phyloP scores from a whole-genome alignment of 2,329 filamentous ascomycete species.

The Elsinoe batatas region DNA sequence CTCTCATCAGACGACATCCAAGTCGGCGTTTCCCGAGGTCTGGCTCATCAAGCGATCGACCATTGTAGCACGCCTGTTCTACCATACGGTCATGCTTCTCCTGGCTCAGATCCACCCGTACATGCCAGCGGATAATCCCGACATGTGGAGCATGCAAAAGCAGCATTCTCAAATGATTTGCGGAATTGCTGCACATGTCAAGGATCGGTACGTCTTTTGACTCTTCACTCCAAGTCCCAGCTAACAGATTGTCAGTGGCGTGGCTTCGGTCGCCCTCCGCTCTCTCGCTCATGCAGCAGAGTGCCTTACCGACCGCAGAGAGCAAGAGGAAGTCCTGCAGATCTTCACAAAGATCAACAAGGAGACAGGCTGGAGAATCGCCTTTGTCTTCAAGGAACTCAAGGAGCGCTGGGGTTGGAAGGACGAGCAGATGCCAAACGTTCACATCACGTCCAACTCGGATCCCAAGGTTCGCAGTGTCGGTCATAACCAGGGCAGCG shows the following conservation, averaged over 20 bases:
- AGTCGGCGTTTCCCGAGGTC: slow-evolving; percentile 74
- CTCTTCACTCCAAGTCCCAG: background rate
- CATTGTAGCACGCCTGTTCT: slow-evolving; percentile 74
- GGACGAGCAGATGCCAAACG: slow-evolving; percentile 29
- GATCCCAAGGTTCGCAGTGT: slow-evolving; percentile 12
- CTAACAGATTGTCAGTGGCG: slow-evolving; percentile 40
- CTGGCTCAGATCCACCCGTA: slow-evolving; percentile 71
- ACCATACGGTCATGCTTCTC: slow-evolving; percentile 76
- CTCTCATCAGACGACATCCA: slow-evolving; percentile 54
- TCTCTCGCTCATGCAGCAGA: slow-evolving; percentile 70
- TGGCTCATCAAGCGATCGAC: slow-evolving; percentile 80
- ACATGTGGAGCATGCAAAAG: slow-evolving; percentile 60
- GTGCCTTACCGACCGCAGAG: slow-evolving; percentile 55
- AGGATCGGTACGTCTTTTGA: slow-evolving; percentile 49
- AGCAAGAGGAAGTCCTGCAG: slow-evolving; percentile 70
- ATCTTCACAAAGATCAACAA: slow-evolving; percentile 67
- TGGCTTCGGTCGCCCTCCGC: slow-evolving; percentile 68
- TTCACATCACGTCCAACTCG: slow-evolving; percentile 19
- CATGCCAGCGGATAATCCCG: slow-evolving; percentile 48
- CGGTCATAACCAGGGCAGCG: slow-evolving; percentile 16
- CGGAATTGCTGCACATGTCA: slow-evolving; percentile 76
- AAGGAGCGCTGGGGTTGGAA: slow-evolving; percentile 71
- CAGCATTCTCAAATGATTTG: slow-evolving; percentile 77
- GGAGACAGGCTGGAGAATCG: slow-evolving; percentile 70
- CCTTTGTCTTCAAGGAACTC: slow-evolving; percentile 61